Conservation (phyloP, 768 basidiomycete genomes). For the Calvatia gigantea region DNA sequence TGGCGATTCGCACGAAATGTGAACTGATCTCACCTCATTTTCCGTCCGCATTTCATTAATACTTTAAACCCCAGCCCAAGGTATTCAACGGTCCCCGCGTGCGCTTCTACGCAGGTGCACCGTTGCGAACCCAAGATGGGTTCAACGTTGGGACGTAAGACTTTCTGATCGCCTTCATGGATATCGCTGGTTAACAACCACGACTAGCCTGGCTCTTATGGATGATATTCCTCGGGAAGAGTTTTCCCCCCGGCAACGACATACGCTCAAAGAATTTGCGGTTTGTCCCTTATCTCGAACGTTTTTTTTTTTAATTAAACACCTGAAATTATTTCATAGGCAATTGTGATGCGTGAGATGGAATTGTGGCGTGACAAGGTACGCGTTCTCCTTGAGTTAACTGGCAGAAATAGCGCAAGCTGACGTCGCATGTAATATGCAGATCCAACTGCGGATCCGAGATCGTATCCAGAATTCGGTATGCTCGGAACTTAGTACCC, state of each 20-base stretch:
- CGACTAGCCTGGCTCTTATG: conserved; percentile 70
- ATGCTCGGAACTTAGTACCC: conserved; percentile 21
- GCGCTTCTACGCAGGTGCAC: conserved; percentile 91
- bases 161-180: not conserved
- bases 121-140: conserved; percentile 84
- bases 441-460: conserved; percentile 88
- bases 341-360: conserved; percentile 92
- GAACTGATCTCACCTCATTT: conserved; percentile 20
- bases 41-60: not conserved
- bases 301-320: not conserved
- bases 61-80: conserved; percentile 48
- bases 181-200: not conserved
- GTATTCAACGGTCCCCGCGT: conserved; percentile 64
- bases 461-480: conserved; percentile 91
- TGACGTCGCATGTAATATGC: not conserved
- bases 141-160: conserved; percentile 83
- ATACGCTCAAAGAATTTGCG: conserved; percentile 94
- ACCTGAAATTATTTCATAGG: conserved; percentile 35
- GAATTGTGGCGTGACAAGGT: conserved; percentile 95
- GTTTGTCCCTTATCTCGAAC: conserved; percentile 23
- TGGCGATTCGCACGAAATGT: conserved; percentile 91
- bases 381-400: conserved; percentile 4
- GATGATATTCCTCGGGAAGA: conserved; percentile 81
- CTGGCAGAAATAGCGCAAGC: not conserved
- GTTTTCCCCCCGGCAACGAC: conserved; percentile 84